Base-by-base conservation (phyloP, 2,329 filamentous ascomycete species). In the Pseudogymnoascus sp. region DNA sequence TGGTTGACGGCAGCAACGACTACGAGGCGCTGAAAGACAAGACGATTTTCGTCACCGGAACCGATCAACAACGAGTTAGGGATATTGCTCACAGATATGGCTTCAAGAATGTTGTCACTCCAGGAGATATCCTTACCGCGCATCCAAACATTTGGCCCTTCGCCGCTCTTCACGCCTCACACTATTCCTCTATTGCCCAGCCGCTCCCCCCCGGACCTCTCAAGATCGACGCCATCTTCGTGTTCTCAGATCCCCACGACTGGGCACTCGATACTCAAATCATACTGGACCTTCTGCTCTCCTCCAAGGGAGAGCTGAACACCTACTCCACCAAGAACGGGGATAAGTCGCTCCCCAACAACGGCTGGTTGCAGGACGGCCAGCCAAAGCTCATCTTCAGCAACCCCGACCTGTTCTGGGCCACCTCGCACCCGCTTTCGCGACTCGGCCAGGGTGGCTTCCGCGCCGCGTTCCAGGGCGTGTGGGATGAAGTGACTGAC, bases 211-310 rank as follows among this genome's bases (percentile, higher is more conserved):
- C 63, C 0, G 71, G 77, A 8, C 75, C 79, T 8, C 80, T 93
- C 59, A 92, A 91, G 69, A 88, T 99, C 68, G 91, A 96, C 71
- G 92, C 92, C 28, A 85, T 97, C 28, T 89, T 97, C 70, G 89
- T 97, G 5, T 97, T 93, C 81, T 96, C 96, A 74, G 94, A 97
- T 75, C 92, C 94, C 3, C 85, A 94, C 63, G 94, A 99, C 78
- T 99, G 94, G 94, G 92, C 90, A 0, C 82, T 97, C 8, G 93
- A 97, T 74, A 85, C 86, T 2, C 90, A 96, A 72, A 78, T 97
- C 69, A 88, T 97, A 63, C 75, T 89, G 62, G 94, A 99, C 74
- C 77, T 96, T 10, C 78, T 97, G 5, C 80, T 96, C 42, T 96
- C 92, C 0, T 80, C 84, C 16, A 70, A 81, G n/a, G 94, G 94